Percentiles rank a stretch among this genome's conserved stretches.
phyloP scores from a whole-genome alignment of 2,329 filamentous ascomycete genomes.

The Fusarium sarcochroum region DNA sequence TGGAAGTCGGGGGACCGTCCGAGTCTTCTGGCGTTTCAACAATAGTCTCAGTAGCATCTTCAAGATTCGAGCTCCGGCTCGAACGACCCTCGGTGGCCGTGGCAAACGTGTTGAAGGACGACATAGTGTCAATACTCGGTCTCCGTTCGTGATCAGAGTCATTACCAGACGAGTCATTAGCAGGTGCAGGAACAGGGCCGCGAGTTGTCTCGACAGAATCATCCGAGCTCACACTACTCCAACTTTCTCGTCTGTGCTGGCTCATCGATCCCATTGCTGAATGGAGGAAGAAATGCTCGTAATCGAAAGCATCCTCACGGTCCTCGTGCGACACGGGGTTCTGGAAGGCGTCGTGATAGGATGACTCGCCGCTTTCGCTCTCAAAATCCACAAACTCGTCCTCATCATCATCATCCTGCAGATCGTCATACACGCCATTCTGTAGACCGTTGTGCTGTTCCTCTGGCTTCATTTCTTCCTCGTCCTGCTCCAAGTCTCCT shows the following conservation, averaged over 20 bases:
- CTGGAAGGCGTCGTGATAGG: slow-evolving; percentile 73
- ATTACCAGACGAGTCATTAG: slow-evolving; percentile 2
- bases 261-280: slow-evolving; percentile 88
- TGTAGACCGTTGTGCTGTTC: slow-evolving; percentile 44
- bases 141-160: slow-evolving; percentile 53
- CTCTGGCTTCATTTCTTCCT: slow-evolving; percentile 29
- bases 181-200: slow-evolving; percentile 53
- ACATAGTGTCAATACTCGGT: slow-evolving; percentile 64
- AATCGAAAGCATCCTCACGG: slow-evolving; percentile 94
- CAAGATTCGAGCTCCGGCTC: slow-evolving; percentile 54
- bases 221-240: slow-evolving; percentile 69
- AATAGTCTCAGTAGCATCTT: slow-evolving; percentile 41
- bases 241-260: slow-evolving; percentile 58
- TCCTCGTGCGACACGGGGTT: slow-evolving; percentile 86
- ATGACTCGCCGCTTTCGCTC: slow-evolving; percentile 75
- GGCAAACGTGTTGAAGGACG: slow-evolving; percentile 68
- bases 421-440: slow-evolving; percentile 43
- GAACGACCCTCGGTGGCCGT: slow-evolving; percentile 67
- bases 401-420: slow-evolving; percentile 51
- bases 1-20: slow-evolving; percentile 40
- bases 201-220: slow-evolving; percentile 74
- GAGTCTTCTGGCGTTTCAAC: slow-evolving; percentile 42
- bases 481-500: slow-evolving; percentile 21
- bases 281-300: slow-evolving; percentile 95
- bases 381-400: slow-evolving; percentile 58